Conservation (phyloP, 305 asterid genomes). For the Euphrasia arctica region DNA sequence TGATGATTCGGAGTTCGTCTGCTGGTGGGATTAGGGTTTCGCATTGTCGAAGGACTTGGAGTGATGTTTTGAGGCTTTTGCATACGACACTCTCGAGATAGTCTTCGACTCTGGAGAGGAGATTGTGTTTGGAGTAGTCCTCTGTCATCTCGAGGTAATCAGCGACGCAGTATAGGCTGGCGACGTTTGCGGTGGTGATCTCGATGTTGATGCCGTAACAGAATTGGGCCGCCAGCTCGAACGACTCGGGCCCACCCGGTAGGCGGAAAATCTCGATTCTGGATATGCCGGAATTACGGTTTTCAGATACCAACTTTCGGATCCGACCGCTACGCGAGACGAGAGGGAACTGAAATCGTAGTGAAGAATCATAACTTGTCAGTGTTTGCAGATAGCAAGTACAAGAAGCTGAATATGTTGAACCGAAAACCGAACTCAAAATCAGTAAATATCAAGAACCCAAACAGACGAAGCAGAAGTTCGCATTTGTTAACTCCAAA, state of each 20-base stretch:
- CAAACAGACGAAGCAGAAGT: not conserved
- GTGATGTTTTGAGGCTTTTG: conserved; percentile 68
- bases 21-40: conserved; percentile 73
- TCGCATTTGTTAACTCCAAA: not conserved
- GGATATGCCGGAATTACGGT: conserved; percentile 47
- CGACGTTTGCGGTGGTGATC: conserved; percentile 68
- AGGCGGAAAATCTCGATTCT: conserved; percentile 54
- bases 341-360: conserved; percentile 67
- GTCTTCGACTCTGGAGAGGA: conserved; percentile 62
- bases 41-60: conserved; percentile 68
- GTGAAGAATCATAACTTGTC: not conserved
- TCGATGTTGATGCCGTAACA: conserved; percentile 84
- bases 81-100: conserved; percentile 59
- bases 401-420: not conserved
- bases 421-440: no score
- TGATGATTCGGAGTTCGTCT: conserved; percentile 60
- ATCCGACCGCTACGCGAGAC: conserved; percentile 84
- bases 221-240: conserved; percentile 80
- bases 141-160: conserved; percentile 87
- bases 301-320: conserved; percentile 70
- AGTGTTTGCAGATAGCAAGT: not conserved
- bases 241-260: conserved; percentile 75
- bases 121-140: conserved; percentile 63
- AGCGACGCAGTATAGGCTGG: conserved; percentile 60
- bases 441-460: not conserved